Evolutionary conservation across 805 yeast species (phyloP).

Genomic region (Yamadazyma philogaea): DNA sequence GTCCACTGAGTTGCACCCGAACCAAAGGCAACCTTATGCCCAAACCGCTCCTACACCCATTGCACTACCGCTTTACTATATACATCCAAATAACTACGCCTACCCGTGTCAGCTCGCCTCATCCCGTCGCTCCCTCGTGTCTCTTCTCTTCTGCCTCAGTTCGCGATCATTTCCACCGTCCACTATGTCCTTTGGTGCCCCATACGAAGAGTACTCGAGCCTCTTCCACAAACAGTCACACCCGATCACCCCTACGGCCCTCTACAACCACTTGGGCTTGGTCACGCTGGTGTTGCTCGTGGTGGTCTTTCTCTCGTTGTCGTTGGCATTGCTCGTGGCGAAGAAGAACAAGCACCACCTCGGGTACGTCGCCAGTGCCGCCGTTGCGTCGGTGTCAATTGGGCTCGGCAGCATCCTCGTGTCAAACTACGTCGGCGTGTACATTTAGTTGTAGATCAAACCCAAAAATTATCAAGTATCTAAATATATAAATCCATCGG

Average conservation of each 20-base stretch:
- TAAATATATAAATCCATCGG: too few species aligned
- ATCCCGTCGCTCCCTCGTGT: too few species aligned
- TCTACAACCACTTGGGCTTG: slow-evolving; percentile 15
- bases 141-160: too few species aligned
- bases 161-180: too few species aligned
- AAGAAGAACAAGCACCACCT: slow-evolving; percentile 23
- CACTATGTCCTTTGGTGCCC: slow-evolving; percentile 23
- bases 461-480: too few species aligned
- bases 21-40: too few species aligned
- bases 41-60: too few species aligned
- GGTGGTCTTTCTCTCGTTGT: slow-evolving; percentile 28
- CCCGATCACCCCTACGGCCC: slow-evolving; percentile 22
- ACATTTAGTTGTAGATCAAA: too few species aligned
- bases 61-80: too few species aligned
- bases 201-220: slow-evolving; percentile 25
- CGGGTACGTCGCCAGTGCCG: slow-evolving; percentile 26
- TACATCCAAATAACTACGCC: too few species aligned
- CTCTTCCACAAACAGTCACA: slow-evolving; percentile 20
- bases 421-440: slow-evolving; percentile 43
- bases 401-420: slow-evolving; percentile 37
- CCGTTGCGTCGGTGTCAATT: slow-evolving; percentile 35
- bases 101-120: too few species aligned
- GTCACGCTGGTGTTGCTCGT: slow-evolving; percentile 22
- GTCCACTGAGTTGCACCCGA: too few species aligned
- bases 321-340: slow-evolving; percentile 28